phyloP scores from a whole-genome alignment of 2,329 filamentous ascomycete genomes.

The Byssochlamys sp. region DNA sequence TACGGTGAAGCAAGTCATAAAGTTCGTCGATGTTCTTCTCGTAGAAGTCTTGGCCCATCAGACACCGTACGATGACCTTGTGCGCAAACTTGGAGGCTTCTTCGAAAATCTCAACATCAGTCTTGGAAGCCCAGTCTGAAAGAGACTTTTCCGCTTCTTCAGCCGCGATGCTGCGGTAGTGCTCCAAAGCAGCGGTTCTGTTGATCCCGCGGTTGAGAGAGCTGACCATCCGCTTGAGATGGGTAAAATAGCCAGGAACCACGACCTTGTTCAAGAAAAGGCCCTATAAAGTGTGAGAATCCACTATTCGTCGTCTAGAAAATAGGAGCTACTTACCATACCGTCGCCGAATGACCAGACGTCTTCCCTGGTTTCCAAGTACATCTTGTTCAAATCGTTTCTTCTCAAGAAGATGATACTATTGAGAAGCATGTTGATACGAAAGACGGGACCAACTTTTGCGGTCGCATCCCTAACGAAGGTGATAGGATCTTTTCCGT shows the following conservation, averaged over 20 bases:
- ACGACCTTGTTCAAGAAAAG: slow-evolving; percentile 11
- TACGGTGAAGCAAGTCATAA: slow-evolving; percentile 8
- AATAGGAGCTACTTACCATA: not conserved
- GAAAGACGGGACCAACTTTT: slow-evolving; percentile 7
- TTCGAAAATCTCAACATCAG: slow-evolving; percentile 8
- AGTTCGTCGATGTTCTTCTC: slow-evolving; percentile 7
- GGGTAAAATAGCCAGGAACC: slow-evolving; percentile 8
- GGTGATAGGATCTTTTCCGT: slow-evolving; percentile 6
- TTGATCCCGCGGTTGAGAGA: slow-evolving; percentile 10
- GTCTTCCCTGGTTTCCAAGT: slow-evolving; percentile 9
- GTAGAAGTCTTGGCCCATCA: slow-evolving; percentile 12
- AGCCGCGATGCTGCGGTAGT: slow-evolving; percentile 6
- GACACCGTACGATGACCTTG: slow-evolving; percentile 9
- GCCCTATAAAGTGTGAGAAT: not conserved
- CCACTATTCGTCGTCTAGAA: not conserved
- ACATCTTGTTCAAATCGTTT: slow-evolving; percentile 6
- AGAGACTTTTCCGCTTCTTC: slow-evolving; percentile 6
- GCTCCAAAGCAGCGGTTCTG: slow-evolving; percentile 6
- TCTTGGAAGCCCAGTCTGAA: slow-evolving; percentile 2
- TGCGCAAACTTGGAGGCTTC: slow-evolving; percentile 10
- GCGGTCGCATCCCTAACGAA: slow-evolving; percentile 4
- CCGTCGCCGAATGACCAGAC: slow-evolving; percentile 11
- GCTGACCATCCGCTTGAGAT: slow-evolving; percentile 6
- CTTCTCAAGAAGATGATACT: slow-evolving; percentile 7
- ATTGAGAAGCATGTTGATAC: slow-evolving; percentile 6